Conservation (phyloP, 2,329 filamentous ascomycete genomes). For the Talaromyces sp. region DNA sequence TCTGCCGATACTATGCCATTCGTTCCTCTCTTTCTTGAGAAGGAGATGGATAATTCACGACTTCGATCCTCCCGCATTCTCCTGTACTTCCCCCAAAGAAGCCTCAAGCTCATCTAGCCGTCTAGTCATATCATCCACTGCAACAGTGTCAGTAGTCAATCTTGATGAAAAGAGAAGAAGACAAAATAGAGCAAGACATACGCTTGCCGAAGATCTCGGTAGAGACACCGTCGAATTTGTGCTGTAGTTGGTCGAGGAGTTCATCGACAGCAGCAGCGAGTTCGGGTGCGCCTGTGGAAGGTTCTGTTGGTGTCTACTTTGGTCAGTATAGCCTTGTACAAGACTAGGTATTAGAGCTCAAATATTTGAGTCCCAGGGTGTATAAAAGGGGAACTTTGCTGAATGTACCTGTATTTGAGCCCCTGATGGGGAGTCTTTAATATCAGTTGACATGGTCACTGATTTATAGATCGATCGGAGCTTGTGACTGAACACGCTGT, state of each 20-base stretch:
- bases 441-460: constrained; percentile 16
- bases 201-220: constrained; percentile 86
- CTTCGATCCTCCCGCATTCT: constrained; percentile 29
- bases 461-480: not conserved
- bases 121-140: constrained; percentile 92
- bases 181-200: constrained; percentile 46
- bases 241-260: constrained; percentile 75
- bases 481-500: not conserved
- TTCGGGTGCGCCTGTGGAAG: constrained; percentile 43
- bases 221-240: constrained; percentile 80
- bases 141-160: not conserved
- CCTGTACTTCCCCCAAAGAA: constrained; percentile 59
- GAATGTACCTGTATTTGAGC: not conserved
- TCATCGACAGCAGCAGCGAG: constrained; percentile 80
- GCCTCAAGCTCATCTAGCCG: constrained; percentile 80
- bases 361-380: not conserved
- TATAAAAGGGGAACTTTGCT: not conserved
- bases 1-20: not conserved
- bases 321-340: not conserved
- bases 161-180: not conserved
- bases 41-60: not conserved
- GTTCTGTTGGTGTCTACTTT: constrained; percentile 10
- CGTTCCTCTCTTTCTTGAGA: not conserved
- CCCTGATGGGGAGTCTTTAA: constrained; percentile 11
- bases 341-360: not conserved